phyloP scores from a whole-genome alignment of 257 asterid genomes.

The Nicotiana knightiana region DNA sequence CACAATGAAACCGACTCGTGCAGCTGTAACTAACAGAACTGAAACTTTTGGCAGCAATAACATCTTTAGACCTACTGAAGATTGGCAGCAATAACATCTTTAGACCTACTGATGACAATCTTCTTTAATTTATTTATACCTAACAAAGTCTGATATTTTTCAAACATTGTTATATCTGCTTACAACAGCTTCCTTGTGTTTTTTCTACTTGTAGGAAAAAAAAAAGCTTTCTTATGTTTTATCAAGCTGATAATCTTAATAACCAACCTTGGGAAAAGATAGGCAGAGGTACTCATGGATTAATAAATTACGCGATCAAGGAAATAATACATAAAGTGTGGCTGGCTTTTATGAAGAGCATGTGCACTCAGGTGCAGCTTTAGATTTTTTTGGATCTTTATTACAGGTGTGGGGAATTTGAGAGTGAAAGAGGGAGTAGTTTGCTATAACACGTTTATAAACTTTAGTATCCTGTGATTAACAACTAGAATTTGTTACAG shows the following conservation, averaged over 20 bases:
- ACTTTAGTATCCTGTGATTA: neutral
- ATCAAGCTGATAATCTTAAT: neutral
- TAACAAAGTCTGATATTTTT: neutral
- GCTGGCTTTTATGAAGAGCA: neutral
- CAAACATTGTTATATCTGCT: neutral
- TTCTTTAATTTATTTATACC: neutral
- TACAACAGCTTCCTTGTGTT: neutral
- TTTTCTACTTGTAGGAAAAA: no score
- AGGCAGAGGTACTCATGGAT: neutral
- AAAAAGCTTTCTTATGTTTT: neutral
- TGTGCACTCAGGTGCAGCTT: neutral
- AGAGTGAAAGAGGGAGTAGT: neutral
- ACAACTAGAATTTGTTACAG: neutral
- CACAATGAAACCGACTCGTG: neutral
- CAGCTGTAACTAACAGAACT: neutral
- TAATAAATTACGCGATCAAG: neutral
- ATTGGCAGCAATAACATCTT: neutral
- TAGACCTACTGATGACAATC: neutral
- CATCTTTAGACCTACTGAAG: neutral
- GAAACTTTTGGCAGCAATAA: neutral
- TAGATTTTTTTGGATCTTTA: neutral
- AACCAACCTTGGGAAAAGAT: neutral
- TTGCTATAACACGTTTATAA: neutral
- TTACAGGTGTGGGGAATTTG: neutral
- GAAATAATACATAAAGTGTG: neutral